A percentile compares a stretch with the other conserved stretches of the same genome.
phyloP scores from a whole-genome alignment of 768 basidiomycete genomes.

The Termitomyces sp. region DNA sequence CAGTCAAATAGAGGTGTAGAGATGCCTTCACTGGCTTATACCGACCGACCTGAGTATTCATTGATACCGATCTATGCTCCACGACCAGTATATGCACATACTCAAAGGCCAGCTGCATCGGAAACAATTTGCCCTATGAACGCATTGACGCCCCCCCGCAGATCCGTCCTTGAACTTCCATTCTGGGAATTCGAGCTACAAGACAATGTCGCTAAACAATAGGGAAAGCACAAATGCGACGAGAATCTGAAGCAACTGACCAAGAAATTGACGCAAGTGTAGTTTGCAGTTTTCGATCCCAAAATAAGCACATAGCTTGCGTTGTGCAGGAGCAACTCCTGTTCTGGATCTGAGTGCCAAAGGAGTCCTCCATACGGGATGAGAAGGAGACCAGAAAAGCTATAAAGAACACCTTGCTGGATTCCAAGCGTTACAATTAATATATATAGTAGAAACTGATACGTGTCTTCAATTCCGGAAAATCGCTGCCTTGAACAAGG shows the following conservation, averaged over 20 bases:
- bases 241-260: not conserved
- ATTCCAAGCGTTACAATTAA: not conserved
- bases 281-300: not conserved
- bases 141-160: not conserved
- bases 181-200: not conserved
- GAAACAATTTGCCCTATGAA: too few species aligned
- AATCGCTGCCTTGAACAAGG: not conserved
- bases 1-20: too few species aligned
- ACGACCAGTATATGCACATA: not conserved
- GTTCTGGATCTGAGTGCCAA: not conserved
- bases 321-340: not conserved
- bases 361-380: not conserved
- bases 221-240: not conserved
- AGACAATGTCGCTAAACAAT: not conserved
- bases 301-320: not conserved
- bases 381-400: not conserved
- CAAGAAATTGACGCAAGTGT: not conserved
- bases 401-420: not conserved
- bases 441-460: not conserved
- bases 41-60: not conserved
- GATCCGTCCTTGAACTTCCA: not conserved
- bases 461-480: not conserved
- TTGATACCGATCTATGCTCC: slow-evolving; percentile 2
- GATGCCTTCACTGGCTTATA: not conserved
- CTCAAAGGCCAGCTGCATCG: not conserved